Conservation (phyloP, 1,284 basidiomycete genomes). For the Cryptococcus sp. region DNA sequence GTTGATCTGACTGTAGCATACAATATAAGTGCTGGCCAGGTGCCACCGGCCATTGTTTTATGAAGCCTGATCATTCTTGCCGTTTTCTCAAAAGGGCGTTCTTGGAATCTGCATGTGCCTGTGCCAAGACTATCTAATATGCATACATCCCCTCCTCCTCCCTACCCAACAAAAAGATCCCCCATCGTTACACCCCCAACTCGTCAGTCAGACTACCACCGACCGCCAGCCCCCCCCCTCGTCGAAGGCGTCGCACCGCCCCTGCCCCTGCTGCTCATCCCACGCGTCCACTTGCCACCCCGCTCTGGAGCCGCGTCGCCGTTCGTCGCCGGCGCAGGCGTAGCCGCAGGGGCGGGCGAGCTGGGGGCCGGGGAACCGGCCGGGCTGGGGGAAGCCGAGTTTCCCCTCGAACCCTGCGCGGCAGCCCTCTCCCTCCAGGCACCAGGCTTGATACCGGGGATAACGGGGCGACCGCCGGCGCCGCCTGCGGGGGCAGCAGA, state of each 20-base stretch:
- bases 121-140: background rate
- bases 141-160: background rate
- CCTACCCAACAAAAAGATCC: background rate
- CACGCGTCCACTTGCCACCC: slow-evolving; percentile 7
- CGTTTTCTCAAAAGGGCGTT: no score
- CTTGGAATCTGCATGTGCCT: no score
- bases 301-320: slow-evolving; percentile 4
- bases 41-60: no score
- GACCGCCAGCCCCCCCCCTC: slow-evolving; percentile 5
- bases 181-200: slow-evolving; percentile 11
- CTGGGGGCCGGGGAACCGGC: slow-evolving; percentile 18
- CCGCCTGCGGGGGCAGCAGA: slow-evolving; percentile 46
- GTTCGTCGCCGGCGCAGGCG: slow-evolving; percentile 34
- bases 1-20: no score
- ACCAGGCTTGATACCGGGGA: slow-evolving; percentile 33
- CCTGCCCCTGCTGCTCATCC: slow-evolving; percentile 10
- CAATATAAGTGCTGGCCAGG: no score
- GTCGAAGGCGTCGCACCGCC: slow-evolving; percentile 13
- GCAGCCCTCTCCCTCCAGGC: slow-evolving; percentile 51
- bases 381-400: slow-evolving; percentile 13
- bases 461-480: slow-evolving; percentile 36
- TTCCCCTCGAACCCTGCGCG: slow-evolving; percentile 36
- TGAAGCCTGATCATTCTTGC: no score
- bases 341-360: slow-evolving; percentile 35
- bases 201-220: no score